phyloP scores from a whole-genome alignment of 2,329 filamentous ascomycete genomes.

The Fusarium sublunatum region DNA sequence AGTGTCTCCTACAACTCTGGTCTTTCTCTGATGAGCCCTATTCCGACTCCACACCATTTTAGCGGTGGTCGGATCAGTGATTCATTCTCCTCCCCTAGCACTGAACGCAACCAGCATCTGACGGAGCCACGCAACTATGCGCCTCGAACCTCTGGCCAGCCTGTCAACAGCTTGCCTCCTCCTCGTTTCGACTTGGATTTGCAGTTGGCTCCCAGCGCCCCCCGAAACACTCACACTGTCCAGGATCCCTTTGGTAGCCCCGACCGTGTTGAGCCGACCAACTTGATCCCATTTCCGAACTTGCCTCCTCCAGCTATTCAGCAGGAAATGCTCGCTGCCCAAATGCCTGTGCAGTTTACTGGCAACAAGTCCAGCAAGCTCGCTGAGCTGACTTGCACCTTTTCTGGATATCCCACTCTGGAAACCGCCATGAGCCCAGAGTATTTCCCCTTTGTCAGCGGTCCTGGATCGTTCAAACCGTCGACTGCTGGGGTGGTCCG shows the following conservation, averaged over 20 bases:
- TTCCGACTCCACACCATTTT: slow-evolving; percentile 31
- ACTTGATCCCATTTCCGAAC: slow-evolving; percentile 16
- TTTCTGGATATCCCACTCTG: slow-evolving; percentile 50
- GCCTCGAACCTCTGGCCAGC: slow-evolving; percentile 49
- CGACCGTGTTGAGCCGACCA: slow-evolving; percentile 9
- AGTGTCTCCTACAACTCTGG: slow-evolving; percentile 32
- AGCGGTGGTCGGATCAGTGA: neutral
- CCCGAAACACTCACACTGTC: neutral
- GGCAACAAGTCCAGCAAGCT: slow-evolving; percentile 53
- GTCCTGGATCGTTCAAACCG: slow-evolving; percentile 47
- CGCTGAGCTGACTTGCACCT: slow-evolving; percentile 51
- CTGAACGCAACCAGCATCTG: slow-evolving; percentile 35
- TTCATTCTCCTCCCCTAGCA: slow-evolving; percentile 24
- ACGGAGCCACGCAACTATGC: slow-evolving; percentile 58
- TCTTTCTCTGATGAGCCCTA: slow-evolving; percentile 30
- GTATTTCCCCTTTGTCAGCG: slow-evolving; percentile 62
- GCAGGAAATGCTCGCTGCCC: slow-evolving; percentile 25
- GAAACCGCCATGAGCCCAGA: slow-evolving; percentile 51
- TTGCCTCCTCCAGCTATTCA: slow-evolving; percentile 23
- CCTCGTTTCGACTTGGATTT: slow-evolving; percentile 53
- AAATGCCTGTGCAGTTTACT: slow-evolving; percentile 26
- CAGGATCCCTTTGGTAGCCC: slow-evolving; percentile 39
- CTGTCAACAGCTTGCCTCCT: slow-evolving; percentile 48
- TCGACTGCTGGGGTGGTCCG: slow-evolving; percentile 59
- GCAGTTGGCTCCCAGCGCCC: slow-evolving; percentile 6